A percentile compares a stretch with the other conserved stretches of the same genome.
Evolutionary conservation across 306 rosid species (phyloP).

Genomic region (Gynostemma pentaphyllum): DNA sequence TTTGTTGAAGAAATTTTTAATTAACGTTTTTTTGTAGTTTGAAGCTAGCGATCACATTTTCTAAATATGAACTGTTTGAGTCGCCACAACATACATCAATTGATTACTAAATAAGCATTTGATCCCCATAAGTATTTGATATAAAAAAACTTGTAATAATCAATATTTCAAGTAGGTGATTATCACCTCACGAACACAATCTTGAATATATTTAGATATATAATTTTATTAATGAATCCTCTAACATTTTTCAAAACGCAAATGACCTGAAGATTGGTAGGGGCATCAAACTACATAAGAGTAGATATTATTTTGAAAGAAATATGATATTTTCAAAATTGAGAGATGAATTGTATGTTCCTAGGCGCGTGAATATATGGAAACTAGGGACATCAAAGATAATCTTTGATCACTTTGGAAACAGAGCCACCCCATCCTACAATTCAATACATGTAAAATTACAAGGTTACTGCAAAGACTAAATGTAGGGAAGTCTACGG

Average conservation of each 20-base stretch:
- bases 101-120: no score
- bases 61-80: no score
- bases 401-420: background rate
- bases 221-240: no score
- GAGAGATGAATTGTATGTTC: background rate
- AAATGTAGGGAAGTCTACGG: background rate
- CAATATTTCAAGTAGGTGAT: no score
- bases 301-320: background rate
- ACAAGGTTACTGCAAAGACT: background rate
- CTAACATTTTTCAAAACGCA: background rate
- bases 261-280: background rate
- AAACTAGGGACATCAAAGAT: background rate
- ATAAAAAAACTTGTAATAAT: no score
- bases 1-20: no score
- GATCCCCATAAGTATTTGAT: no score
- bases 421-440: background rate
- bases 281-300: background rate
- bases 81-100: no score
- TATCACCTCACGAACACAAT: no score
- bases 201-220: no score
- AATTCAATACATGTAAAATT: background rate
- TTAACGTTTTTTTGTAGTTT: no score
- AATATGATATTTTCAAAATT: background rate
- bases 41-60: no score
- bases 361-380: background rate